Conservation (phyloP, 2,329 filamentous ascomycete genomes). For the Paecilomyces formosus region DNA sequence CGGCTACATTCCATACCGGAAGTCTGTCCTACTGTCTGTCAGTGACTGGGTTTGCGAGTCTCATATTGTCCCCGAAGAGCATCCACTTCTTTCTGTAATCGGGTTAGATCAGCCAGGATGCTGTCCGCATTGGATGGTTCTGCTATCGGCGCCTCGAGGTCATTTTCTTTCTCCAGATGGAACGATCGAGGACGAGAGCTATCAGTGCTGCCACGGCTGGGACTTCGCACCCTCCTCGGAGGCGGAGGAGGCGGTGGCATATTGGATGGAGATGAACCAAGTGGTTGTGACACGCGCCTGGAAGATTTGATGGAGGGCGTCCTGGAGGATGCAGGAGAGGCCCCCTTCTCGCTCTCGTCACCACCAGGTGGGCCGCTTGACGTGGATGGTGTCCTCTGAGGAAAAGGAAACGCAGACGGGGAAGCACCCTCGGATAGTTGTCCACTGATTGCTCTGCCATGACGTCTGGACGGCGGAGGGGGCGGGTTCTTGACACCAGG, state of each 20-base stretch:
- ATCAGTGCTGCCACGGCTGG: conserved; percentile 31
- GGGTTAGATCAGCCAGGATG: conserved; percentile 65
- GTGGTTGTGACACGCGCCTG: conserved; percentile 17
- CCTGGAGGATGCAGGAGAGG: conserved; percentile 11
- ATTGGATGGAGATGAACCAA: conserved; percentile 14
- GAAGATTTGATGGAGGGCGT: conserved; percentile 18
- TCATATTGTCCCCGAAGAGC: conserved; percentile 39
- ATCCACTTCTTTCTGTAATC: conserved; percentile 69
- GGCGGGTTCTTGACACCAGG: conserved; percentile 36
- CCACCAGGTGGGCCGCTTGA: conserved; percentile 2
- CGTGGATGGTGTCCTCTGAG: conserved; percentile 1
- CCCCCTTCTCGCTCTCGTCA: conserved; percentile 11
- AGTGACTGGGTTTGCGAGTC: conserved; percentile 21
- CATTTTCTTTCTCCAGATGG: conserved; percentile 12
- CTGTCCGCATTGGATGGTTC: conserved; percentile 42
- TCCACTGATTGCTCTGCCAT: conserved; percentile 3
- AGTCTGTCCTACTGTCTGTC: conserved; percentile 9
- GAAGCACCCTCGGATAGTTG: conserved; percentile 9
- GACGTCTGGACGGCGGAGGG: conserved; percentile 50
- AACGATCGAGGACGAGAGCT: conserved; percentile 11
- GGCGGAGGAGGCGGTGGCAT: conserved; percentile 40
- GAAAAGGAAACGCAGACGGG: conserved; percentile 2
- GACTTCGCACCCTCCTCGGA: conserved; percentile 39
- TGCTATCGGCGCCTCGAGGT: conserved; percentile 17
- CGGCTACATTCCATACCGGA: not conserved